Percentiles rank a stretch among this genome's conserved stretches.
Evolutionary conservation across 495 filamentous ascomycete species (phyloP).

Genomic region (Echria macrotheca): DNA sequence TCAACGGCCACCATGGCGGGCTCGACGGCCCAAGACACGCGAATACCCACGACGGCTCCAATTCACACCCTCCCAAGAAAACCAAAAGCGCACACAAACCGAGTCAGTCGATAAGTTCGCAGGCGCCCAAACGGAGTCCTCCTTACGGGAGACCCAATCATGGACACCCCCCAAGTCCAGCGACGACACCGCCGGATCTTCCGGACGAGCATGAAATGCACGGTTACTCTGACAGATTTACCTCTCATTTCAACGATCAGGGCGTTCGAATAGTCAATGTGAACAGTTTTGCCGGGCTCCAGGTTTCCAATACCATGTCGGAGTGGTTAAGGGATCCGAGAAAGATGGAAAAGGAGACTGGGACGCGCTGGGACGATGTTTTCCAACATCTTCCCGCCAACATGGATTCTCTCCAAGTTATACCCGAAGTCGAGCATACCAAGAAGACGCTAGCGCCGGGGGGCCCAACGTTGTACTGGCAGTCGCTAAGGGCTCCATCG

Average conservation of each 20-base stretch:
- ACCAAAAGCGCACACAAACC: constrained; percentile 69
- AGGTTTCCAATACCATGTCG: constrained; percentile 60
- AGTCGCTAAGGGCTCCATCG: constrained; percentile 56
- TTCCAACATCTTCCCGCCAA: constrained; percentile 39
- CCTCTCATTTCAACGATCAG: constrained; percentile 63
- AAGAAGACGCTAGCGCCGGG: constrained; percentile 40
- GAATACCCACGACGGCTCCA: constrained; percentile 29
- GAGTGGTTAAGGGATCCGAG: constrained; percentile 66
- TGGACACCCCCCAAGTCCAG: constrained; percentile 49
- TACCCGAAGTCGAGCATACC: constrained; percentile 37
- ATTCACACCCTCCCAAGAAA: constrained; percentile 53
- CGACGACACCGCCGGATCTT: constrained; percentile 51
- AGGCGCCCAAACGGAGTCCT: constrained; percentile 50
- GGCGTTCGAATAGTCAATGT: constrained; percentile 51
- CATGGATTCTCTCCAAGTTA: constrained; percentile 30
- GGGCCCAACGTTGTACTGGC: constrained; percentile 56
- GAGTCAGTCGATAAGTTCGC: constrained; percentile 63
- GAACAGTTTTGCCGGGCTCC: constrained; percentile 64
- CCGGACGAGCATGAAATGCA: constrained; percentile 52
- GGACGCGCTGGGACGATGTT: constrained; percentile 42
- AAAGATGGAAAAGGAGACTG: constrained; percentile 40
- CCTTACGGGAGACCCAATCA: constrained; percentile 38
- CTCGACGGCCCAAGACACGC: constrained; percentile 28
- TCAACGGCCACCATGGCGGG: constrained; percentile 42
- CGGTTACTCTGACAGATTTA: constrained; percentile 64